Conservation (phyloP, 345 rosid genomes). For the Eucalyptus pauciflora region DNA sequence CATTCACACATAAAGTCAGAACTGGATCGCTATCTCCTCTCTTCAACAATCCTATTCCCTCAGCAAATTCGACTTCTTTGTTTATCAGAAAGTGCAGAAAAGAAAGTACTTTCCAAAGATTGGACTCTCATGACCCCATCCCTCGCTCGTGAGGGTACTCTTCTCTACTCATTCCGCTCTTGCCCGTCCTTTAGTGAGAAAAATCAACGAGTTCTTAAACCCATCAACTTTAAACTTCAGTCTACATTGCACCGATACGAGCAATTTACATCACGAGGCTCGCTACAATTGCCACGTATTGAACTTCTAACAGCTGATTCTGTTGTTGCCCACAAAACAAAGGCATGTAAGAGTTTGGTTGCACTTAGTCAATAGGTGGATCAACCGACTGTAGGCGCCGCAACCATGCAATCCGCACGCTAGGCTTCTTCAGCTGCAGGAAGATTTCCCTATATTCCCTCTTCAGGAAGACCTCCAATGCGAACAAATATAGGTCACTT, state of each 20-base stretch:
- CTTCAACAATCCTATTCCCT: not conserved
- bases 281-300: not conserved
- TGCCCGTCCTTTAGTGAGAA: not conserved
- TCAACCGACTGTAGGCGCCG: slow-evolving; percentile 11
- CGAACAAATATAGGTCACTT: slow-evolving; percentile 31
- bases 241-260: not conserved
- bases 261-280: not conserved
- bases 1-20: not conserved
- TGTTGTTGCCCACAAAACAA: not conserved
- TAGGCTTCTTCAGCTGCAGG: slow-evolving; percentile 30
- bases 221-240: not conserved
- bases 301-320: not conserved
- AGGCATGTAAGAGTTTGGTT: not conserved
- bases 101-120: not conserved
- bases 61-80: not conserved
- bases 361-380: not conserved
- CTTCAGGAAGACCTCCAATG: slow-evolving; percentile 33
- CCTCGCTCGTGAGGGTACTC: not conserved
- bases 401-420: slow-evolving; percentile 32
- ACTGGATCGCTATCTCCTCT: not conserved
- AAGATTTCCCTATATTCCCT: slow-evolving; percentile 38
- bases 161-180: not conserved
- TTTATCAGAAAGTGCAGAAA: not conserved
- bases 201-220: not conserved
- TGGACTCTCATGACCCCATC: not conserved